A percentile compares a stretch with the other conserved stretches of the same genome.
phyloP scores from a whole-genome alignment of 1,139 yeast genomes.

The Scheffersomyces stambukii region DNA sequence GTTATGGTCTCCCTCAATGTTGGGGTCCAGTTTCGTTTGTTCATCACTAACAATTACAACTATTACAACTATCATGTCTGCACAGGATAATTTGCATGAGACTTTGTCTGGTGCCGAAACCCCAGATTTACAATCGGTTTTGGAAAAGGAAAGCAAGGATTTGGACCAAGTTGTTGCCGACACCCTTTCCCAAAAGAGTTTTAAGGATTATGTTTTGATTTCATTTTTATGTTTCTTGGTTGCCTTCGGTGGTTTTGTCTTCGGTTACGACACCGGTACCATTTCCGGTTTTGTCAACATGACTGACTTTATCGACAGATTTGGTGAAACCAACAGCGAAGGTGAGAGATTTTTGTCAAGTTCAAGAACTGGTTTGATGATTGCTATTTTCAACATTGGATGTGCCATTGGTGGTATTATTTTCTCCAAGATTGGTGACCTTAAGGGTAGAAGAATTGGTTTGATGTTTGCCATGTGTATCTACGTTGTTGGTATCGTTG shows the following conservation, averaged over 20 bases:
- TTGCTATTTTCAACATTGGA: constrained; percentile 65
- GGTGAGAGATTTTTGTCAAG: constrained; percentile 32
- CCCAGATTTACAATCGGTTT: constrained; percentile 8
- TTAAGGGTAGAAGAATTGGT: constrained; percentile 50
- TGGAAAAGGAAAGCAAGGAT: constrained; percentile 4
- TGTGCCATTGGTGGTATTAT: constrained; percentile 69
- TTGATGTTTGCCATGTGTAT: constrained; percentile 42
- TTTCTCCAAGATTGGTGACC: constrained; percentile 50
- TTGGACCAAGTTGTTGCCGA: constrained; percentile 10
- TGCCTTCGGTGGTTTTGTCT: constrained; percentile 62
- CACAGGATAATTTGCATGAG: too few species aligned
- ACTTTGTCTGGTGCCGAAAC: constrained; percentile 9
- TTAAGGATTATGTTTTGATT: constrained; percentile 27
- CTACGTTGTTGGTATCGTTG: constrained; percentile 46
- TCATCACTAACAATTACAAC: too few species aligned
- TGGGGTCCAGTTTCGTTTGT: too few species aligned
- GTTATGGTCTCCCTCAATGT: too few species aligned
- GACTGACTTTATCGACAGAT: constrained; percentile 45
- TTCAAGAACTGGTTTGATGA: constrained; percentile 50
- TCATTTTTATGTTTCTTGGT: constrained; percentile 37
- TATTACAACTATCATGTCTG: too few species aligned
- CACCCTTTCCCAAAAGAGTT: constrained; percentile 15
- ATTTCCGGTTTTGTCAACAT: constrained; percentile 63
- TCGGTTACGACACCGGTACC: constrained; percentile 73
- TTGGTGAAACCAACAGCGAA: constrained; percentile 33